These are phyloP conservation scores for Brettanomyces sp. DNA, from an alignment of 805 yeast species.

Conservation along the genomic window DNA sequence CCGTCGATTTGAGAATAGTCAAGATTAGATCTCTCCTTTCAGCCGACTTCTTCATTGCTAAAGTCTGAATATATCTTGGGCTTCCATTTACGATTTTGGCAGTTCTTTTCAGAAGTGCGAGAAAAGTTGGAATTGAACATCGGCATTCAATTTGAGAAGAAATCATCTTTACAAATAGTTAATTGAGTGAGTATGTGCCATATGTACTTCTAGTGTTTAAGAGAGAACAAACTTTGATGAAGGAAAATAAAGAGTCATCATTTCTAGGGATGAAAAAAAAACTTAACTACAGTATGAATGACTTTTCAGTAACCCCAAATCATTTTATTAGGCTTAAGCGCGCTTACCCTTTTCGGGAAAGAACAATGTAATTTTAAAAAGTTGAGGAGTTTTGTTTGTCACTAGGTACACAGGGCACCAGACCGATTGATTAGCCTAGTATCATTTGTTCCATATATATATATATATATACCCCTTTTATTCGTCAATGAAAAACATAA, in stretches of 20 bases:
- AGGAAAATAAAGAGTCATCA: too few relatives aligned
- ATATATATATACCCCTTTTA: not conserved
- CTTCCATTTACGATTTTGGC: not conserved
- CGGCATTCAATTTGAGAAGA: too few relatives aligned
- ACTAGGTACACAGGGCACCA: too few relatives aligned
- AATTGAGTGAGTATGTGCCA: too few relatives aligned
- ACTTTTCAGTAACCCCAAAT: not conserved
- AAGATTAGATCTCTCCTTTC: constrained; percentile 64
- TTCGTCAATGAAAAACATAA: too few relatives aligned
- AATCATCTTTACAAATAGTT: too few relatives aligned
- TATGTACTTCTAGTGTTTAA: too few relatives aligned
- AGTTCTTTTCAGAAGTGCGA: not conserved
- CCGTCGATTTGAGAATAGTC: constrained; percentile 79
- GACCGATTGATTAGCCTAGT: too few relatives aligned
- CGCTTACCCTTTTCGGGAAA: constrained; percentile 7
- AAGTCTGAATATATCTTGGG: not conserved
- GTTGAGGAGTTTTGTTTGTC: too few relatives aligned
- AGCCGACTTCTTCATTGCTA: constrained; percentile 22
- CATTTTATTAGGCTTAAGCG: constrained; percentile 4
- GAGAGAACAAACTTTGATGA: too few relatives aligned
- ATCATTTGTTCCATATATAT: not conserved
- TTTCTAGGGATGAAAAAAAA: too few relatives aligned
- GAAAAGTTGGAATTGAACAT: too few relatives aligned
- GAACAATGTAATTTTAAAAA: not conserved
- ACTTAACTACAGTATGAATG: not conserved